These are phyloP conservation scores for Aegilops bicornis DNA, from an alignment of 176 grass and related monocot genomes.

Conservation along the genomic window DNA sequence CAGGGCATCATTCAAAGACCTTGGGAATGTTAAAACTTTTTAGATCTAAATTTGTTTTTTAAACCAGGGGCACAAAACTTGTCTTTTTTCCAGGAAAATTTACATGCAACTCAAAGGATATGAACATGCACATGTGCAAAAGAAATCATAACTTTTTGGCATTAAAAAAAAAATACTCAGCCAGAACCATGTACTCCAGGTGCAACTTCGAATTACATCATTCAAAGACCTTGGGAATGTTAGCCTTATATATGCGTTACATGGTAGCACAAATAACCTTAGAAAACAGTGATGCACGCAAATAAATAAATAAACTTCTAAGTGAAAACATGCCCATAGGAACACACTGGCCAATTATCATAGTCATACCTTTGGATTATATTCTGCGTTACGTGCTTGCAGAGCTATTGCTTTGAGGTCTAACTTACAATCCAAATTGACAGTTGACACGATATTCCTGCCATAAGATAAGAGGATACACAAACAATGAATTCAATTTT, in stretches of 20 bases:
- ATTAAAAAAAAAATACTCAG: too few relatives aligned
- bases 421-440: conserved; percentile 97
- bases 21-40: not conserved
- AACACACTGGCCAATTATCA: not conserved
- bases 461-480: not conserved
- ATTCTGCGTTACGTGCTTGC: conserved; percentile 95
- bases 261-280: not conserved
- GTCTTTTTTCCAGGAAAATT: too few relatives aligned
- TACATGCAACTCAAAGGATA: too few relatives aligned
- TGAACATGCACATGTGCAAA: too few relatives aligned
- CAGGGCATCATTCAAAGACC: too few relatives aligned
- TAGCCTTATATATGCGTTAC: not conserved
- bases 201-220: not conserved
- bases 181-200: too few relatives aligned
- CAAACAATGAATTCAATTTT: not conserved
- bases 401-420: conserved; percentile 94
- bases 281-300: not conserved
- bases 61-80: too few relatives aligned
- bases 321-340: not conserved
- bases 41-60: not conserved
- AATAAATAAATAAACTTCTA: not conserved
- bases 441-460: conserved; percentile 97
- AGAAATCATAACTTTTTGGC: too few relatives aligned
- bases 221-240: not conserved
- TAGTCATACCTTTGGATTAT: conserved; percentile 91